Evolutionary conservation across 495 filamentous ascomycete species (phyloP).

Genomic region (Hyaloscypha variabilis): DNA sequence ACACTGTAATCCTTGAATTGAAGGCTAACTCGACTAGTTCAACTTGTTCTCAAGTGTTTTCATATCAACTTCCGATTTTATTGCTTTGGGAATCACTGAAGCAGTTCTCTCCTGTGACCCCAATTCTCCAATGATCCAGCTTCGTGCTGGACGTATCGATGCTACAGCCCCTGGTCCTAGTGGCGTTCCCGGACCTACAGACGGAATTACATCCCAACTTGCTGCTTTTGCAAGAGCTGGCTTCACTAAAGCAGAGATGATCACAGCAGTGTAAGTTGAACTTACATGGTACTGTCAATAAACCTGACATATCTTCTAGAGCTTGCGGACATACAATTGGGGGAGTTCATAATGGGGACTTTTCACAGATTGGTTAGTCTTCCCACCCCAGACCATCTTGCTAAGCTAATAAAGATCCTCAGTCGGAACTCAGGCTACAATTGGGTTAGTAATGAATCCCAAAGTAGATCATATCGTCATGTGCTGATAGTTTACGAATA

Average conservation of each 20-base stretch:
- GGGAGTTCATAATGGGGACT: constrained; percentile 21
- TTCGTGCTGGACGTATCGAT: constrained; percentile 44
- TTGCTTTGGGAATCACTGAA: constrained; percentile 30
- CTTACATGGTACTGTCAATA: background rate
- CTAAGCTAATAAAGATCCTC: background rate
- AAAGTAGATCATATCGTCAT: background rate
- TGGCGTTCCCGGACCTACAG: constrained; percentile 43
- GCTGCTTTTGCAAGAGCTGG: constrained; percentile 31
- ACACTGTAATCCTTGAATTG: too few relatives aligned
- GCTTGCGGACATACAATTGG: constrained; percentile 29
- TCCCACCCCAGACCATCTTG: background rate
- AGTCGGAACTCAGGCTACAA: background rate
- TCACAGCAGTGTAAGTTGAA: constrained; percentile 22
- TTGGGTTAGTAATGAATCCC: background rate
- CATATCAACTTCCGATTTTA: too few relatives aligned
- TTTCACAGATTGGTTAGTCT: constrained; percentile 23
- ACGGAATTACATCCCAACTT: constrained; percentile 20
- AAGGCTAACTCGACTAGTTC: background rate
- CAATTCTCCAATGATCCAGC: constrained; percentile 29
- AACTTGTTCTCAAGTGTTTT: too few relatives aligned
- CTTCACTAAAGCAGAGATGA: constrained; percentile 27
- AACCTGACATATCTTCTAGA: constrained; percentile 10
- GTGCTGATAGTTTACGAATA: constrained; percentile 20
- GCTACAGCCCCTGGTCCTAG: constrained; percentile 41
- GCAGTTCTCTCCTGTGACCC: constrained; percentile 35